Evolutionary conservation across 2,329 filamentous ascomycete genomes (phyloP).

Genomic region (Talaromyces islandicus): DNA sequence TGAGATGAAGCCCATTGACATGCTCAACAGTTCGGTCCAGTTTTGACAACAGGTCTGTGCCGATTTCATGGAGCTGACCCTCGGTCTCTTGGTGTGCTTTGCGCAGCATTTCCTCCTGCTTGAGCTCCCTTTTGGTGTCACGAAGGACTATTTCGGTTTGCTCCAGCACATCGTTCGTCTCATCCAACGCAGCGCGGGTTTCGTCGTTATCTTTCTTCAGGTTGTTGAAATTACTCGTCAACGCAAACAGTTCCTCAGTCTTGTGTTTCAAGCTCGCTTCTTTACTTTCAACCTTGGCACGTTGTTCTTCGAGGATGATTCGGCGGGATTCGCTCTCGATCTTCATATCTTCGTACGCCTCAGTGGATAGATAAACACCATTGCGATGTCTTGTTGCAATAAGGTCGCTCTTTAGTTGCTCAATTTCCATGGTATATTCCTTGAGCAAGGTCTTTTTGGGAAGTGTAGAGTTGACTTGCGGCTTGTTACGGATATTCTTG

Average conservation of each 20-base stretch:
- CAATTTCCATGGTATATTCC: conserved; percentile 88
- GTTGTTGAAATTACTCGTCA: conserved; percentile 81
- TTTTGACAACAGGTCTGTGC: conserved; percentile 69
- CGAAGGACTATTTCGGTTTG: conserved; percentile 81
- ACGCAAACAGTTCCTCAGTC: conserved; percentile 79
- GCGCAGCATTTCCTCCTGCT: conserved; percentile 72
- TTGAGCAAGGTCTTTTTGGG: conserved; percentile 87
- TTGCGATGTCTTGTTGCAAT: conserved; percentile 90
- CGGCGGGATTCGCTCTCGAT: conserved; percentile 86
- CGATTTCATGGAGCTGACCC: conserved; percentile 65
- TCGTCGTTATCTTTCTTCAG: conserved; percentile 86
- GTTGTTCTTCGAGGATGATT: conserved; percentile 87
- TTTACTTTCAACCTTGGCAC: conserved; percentile 85
- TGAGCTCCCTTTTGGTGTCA: conserved; percentile 68
- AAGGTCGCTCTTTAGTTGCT: conserved; percentile 88
- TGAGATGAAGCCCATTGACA: conserved; percentile 75
- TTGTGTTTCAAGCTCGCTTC: conserved; percentile 89
- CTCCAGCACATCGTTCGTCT: conserved; percentile 74
- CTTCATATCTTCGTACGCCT: conserved; percentile 84
- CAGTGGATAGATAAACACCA: conserved; percentile 86
- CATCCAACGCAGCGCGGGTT: conserved; percentile 64
- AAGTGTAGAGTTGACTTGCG: conserved; percentile 85
- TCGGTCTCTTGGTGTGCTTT: conserved; percentile 86
- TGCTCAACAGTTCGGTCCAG: conserved; percentile 73
- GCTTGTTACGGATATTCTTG: conserved; percentile 98